Conservation (phyloP, 1,139 yeast species). For the Saccharomyces hybrid region DNA sequence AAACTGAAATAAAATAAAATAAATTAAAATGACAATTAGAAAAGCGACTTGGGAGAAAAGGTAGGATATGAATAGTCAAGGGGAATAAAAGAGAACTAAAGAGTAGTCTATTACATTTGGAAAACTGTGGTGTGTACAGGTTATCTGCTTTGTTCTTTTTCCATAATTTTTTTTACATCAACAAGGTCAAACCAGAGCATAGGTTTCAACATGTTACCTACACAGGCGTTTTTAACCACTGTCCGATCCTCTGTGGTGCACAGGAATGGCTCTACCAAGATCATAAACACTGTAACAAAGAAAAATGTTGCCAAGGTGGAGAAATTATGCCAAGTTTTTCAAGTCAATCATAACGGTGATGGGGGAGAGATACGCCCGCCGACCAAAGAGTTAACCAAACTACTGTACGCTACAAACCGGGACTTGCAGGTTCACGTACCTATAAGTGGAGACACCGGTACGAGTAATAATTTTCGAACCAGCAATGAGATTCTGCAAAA, state of each 20-base stretch:
- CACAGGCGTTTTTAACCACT: neutral
- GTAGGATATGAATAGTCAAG: neutral
- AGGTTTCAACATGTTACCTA: neutral
- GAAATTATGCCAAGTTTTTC: neutral
- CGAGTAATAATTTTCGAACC: neutral
- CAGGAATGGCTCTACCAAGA: neutral
- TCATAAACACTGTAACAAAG: neutral
- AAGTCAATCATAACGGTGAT: neutral
- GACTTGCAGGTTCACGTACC: neutral
- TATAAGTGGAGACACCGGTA: neutral
- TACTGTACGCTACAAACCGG: neutral
- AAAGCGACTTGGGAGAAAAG: neutral
- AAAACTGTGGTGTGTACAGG: neutral
- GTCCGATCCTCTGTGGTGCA: neutral
- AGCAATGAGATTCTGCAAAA: neutral
- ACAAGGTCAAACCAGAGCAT: neutral
- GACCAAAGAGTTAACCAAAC: neutral
- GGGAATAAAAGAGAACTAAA: neutral
- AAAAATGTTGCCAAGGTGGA: neutral
- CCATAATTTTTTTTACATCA: neutral
- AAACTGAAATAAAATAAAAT: neutral
- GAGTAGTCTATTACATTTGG: neutral
- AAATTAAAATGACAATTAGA: neutral
- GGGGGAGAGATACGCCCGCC: neutral
- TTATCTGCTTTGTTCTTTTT: neutral